Percentiles rank a stretch among this genome's conserved stretches.
phyloP scores from a whole-genome alignment of 2,329 filamentous ascomycete species.

The Colletotrichum lini region DNA sequence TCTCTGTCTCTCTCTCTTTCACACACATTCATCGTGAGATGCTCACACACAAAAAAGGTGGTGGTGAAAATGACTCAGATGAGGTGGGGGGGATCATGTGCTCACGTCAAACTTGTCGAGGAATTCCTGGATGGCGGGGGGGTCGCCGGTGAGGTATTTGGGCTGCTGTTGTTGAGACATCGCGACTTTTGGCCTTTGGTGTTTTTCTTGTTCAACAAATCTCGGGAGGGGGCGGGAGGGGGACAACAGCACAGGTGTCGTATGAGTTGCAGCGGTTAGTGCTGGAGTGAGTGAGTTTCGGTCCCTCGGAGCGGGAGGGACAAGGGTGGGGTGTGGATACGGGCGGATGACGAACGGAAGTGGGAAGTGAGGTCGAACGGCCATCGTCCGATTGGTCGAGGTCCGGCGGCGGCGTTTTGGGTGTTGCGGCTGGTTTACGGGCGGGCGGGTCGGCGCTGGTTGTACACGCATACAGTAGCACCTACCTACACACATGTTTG shows the following conservation, averaged over 20 bases:
- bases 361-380: slow-evolving; percentile 35
- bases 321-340: slow-evolving; percentile 10
- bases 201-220: slow-evolving; percentile 29
- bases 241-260: not conserved
- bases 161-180: slow-evolving; percentile 57
- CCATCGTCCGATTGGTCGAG: slow-evolving; percentile 39
- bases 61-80: slow-evolving; percentile 34
- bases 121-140: slow-evolving; percentile 83
- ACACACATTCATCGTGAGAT: slow-evolving; percentile 6
- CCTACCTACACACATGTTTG: not conserved
- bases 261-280: slow-evolving; percentile 26
- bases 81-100: slow-evolving; percentile 48
- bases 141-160: slow-evolving; percentile 85
- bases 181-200: slow-evolving; percentile 20
- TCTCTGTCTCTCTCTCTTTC: too few species aligned
- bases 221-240: not conserved
- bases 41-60: not conserved
- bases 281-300: slow-evolving; percentile 4
- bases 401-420: not conserved
- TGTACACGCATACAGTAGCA: not conserved
- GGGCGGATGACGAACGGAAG: slow-evolving; percentile 2
- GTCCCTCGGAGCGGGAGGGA: slow-evolving; percentile 4
- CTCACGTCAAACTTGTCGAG: slow-evolving; percentile 93
- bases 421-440: slow-evolving; percentile 16
- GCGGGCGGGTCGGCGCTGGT: not conserved